These are phyloP conservation scores for Entoloma clypeatum DNA, from an alignment of 1,284 basidiomycete genomes.

Conservation along the genomic window DNA sequence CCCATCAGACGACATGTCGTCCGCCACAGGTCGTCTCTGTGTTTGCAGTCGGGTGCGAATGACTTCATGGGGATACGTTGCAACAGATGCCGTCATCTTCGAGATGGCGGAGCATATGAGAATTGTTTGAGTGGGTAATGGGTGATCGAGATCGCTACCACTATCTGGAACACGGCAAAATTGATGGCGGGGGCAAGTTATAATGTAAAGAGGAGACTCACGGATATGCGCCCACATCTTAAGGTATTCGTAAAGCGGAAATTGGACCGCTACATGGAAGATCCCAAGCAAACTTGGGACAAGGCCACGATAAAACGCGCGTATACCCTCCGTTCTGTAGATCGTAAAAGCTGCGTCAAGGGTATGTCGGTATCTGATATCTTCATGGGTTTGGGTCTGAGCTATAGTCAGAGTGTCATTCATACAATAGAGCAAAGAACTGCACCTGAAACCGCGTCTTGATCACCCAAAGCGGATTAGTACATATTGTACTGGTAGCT, in stretches of 20 bases:
- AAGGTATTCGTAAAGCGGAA: constrained; percentile 91
- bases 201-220: constrained; percentile 4
- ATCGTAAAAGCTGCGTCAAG: constrained; percentile 84
- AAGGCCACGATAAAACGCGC: constrained; percentile 90
- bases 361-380: constrained; percentile 81
- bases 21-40: constrained; percentile 58
- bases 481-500: constrained; percentile 84
- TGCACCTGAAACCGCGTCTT: constrained; percentile 96
- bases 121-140: constrained; percentile 67
- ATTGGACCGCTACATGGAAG: constrained; percentile 90
- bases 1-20: constrained; percentile 53
- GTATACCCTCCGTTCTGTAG: constrained; percentile 78
- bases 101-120: constrained; percentile 83
- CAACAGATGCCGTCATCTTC: constrained; percentile 92
- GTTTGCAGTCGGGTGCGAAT: constrained; percentile 90
- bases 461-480: constrained; percentile 95
- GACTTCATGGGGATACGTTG: constrained; percentile 96
- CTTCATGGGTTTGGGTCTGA: constrained; percentile 73
- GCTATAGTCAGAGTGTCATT: constrained; percentile 10
- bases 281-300: constrained; percentile 88
- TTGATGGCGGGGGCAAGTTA: constrained; percentile 1
- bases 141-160: constrained; percentile 55
- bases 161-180: constrained; percentile 8
- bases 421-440: constrained; percentile 15
- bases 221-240: constrained; percentile 80